A percentile compares a stretch with the other conserved stretches of the same genome.
Evolutionary conservation across 495 filamentous ascomycete genomes (phyloP).

Genomic region (Neurospora sp.): DNA sequence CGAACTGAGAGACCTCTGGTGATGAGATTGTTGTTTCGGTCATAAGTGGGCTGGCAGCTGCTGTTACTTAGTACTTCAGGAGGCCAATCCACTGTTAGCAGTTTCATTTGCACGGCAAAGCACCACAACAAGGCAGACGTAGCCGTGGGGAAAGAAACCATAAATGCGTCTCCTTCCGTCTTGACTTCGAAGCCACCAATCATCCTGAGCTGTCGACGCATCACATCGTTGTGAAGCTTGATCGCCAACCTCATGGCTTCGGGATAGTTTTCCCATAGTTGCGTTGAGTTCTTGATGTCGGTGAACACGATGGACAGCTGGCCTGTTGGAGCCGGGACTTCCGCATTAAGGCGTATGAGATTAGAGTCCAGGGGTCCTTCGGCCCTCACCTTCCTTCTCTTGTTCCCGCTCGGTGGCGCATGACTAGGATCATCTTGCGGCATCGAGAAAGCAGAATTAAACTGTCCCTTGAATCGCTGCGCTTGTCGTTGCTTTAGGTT

Average conservation of each 20-base stretch:
- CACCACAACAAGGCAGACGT: conserved; percentile 92
- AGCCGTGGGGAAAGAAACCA: conserved; percentile 95
- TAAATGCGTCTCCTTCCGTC: conserved; percentile 98
- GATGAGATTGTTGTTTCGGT: conserved; percentile 80
- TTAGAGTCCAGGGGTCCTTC: conserved; percentile 69
- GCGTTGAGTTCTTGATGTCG: conserved; percentile 97
- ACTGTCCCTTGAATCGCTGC: conserved; percentile 57
- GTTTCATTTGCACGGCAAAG: conserved; percentile 80
- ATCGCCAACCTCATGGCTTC: conserved; percentile 92
- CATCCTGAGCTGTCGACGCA: conserved; percentile 84
- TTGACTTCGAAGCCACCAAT: conserved; percentile 99
- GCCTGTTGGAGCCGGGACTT: conserved; percentile 82
- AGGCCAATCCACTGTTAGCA: conserved; percentile 87
- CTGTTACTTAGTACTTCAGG: conserved; percentile 81
- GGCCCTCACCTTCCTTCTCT: conserved; percentile 50
- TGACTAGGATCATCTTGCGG: conserved; percentile 56
- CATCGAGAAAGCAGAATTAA: conserved; percentile 67
- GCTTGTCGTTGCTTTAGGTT: conserved; percentile 74
- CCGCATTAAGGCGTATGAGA: conserved; percentile 71
- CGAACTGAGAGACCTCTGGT: conserved; percentile 88
- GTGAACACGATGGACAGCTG: conserved; percentile 93
- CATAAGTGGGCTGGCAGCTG: conserved; percentile 69
- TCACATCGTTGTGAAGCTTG: conserved; percentile 89
- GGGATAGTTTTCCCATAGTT: conserved; percentile 93
- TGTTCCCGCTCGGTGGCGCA: conserved; percentile 47